Percentiles rank a stretch among this genome's conserved stretches.
Conservation (phyloP, 1,284 basidiomycete genomes). For the Hypsizygus ulmarius region DNA sequence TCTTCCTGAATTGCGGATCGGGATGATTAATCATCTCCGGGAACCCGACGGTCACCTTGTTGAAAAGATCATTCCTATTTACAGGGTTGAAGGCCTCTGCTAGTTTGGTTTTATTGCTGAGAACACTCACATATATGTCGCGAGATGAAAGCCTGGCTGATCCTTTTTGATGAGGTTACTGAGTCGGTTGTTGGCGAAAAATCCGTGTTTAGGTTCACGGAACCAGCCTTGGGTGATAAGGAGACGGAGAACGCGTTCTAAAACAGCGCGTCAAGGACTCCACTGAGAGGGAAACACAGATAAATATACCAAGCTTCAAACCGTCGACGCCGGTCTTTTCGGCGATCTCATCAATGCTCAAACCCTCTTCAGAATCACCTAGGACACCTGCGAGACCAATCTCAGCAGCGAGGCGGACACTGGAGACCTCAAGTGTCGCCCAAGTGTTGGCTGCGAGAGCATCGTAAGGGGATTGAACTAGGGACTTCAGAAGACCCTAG, state of each 20-base stretch:
- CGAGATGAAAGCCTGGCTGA: slow-evolving; percentile 29
- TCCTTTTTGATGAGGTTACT: slow-evolving; percentile 33
- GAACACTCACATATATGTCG: slow-evolving; percentile 30
- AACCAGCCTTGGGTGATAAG: slow-evolving; percentile 38
- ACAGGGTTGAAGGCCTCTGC: neutral
- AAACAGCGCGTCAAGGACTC: neutral
- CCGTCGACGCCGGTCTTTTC: slow-evolving; percentile 30
- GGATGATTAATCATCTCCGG: slow-evolving; percentile 34
- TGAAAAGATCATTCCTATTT: slow-evolving; percentile 34
- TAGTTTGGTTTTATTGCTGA: neutral
- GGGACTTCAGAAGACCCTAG: slow-evolving; percentile 33
- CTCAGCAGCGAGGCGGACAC: slow-evolving; percentile 32
- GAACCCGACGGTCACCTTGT: slow-evolving; percentile 31
- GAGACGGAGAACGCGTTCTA: slow-evolving; percentile 34
- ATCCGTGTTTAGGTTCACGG: slow-evolving; percentile 31
- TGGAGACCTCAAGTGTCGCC: slow-evolving; percentile 31
- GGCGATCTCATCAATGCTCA: slow-evolving; percentile 31
- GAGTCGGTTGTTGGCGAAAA: slow-evolving; percentile 35
- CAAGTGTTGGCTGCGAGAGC: slow-evolving; percentile 32
- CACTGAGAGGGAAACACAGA: neutral
- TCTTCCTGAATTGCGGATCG: slow-evolving; percentile 31
- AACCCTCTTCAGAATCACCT: slow-evolving; percentile 31
- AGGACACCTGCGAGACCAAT: slow-evolving; percentile 31
- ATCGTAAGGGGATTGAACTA: slow-evolving; percentile 35
- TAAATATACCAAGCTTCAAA: slow-evolving; percentile 27